Base-by-base conservation (phyloP, 768 basidiomycete species). In the Suillus fuscotomentosus region DNA sequence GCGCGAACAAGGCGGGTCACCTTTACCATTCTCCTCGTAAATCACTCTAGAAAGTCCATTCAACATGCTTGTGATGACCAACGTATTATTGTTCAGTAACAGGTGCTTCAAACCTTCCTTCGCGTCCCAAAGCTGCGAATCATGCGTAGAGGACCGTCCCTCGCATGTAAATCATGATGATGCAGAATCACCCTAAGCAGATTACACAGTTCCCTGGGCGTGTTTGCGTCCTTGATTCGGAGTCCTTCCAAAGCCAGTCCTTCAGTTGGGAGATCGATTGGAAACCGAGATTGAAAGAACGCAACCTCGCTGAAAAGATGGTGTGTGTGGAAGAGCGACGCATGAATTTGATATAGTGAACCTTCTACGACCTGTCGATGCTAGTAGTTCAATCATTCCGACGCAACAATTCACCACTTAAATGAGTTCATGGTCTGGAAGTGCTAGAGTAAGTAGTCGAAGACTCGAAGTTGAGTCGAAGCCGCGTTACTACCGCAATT, bases 191-290 rank as follows among this genome's bases (percentile, higher is more conserved):
- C 66, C 60, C 13, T 50, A 51, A 53, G 24, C 5, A 31, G 31
- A 31, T 7, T 31, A 60, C 27, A 45, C 31, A 56, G 70, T 9
- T 67, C 6, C 36, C 43, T 68, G 48, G 64, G 73, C 10, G 24
- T 63, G 31, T 20, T 43, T 41, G 60, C 60, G 41, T 57, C 73
- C 65, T 20, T 63, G 57, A n/a, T 55, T 43, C 17, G 17, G 17
- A 9, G 43, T 56, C 60, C 78, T 74, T 15, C 78, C 73, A 47
- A 70, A 73, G 31, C 86, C 84, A 50, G 79, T 76, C 13, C 68
- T 65, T 51, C 77, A 79, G 22, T 79, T 76, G 2, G 85, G 76
- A 70, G 84, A 86, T 48, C 88, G 81, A 47, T 31, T 31, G 31
- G 31, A 31, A 31, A 31, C 1, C 31, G 31, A 31, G 31, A 31